These are phyloP conservation scores for Millerozyma miso DNA, from an alignment of 805 yeast species.

Conservation along the genomic window DNA sequence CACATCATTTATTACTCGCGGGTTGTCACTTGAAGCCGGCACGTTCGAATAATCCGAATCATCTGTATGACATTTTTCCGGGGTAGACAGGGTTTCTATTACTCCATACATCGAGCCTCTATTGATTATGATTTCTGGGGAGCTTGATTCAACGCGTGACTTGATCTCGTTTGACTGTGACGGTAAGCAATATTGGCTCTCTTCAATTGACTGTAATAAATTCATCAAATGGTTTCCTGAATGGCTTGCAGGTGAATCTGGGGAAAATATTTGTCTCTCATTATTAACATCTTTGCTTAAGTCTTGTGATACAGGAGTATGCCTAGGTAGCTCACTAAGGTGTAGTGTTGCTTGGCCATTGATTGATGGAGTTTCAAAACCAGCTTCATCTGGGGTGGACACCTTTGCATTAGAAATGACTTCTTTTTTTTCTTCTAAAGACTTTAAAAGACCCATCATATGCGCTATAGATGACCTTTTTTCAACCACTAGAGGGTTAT, in stretches of 20 bases:
- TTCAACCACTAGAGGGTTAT: slow-evolving; percentile 6
- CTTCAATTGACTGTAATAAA: background rate
- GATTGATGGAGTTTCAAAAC: no score
- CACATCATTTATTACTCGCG: background rate
- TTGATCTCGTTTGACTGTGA: background rate
- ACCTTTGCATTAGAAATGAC: background rate
- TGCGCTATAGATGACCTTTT: slow-evolving; percentile 27
- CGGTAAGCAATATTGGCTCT: background rate
- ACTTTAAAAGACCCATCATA: slow-evolving; percentile 28
- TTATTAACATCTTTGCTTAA: no score
- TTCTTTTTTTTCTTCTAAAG: slow-evolving; percentile 9
- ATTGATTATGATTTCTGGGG: background rate
- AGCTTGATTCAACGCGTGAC: background rate
- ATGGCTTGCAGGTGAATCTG: background rate
- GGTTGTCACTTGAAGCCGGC: background rate
- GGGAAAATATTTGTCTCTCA: background rate
- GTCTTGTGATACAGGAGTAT: no score
- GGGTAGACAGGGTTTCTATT: background rate
- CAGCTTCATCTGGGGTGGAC: no score
- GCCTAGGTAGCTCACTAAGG: no score
- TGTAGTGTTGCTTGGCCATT: no score
- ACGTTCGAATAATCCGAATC: background rate
- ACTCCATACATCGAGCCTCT: background rate
- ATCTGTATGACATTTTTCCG: background rate
- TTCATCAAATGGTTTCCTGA: background rate